Evolutionary conservation across 2,329 filamentous ascomycete genomes (phyloP).

Genomic region (Chaetomiaceae sp.): DNA sequence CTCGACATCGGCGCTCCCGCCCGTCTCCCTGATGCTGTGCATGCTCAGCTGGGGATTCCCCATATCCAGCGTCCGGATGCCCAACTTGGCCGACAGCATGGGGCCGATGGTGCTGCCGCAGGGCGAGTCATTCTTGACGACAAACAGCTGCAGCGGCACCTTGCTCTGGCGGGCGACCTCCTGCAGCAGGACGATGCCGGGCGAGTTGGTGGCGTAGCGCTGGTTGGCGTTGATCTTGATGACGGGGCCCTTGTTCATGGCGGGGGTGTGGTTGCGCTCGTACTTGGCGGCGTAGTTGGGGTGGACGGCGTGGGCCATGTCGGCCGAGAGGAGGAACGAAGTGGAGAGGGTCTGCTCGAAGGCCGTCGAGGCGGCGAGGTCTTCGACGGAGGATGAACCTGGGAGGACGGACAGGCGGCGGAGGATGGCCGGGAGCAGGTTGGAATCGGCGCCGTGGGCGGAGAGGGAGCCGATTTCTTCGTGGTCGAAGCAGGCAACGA

Average conservation of each 20-base stretch:
- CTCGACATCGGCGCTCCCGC: conserved; percentile 80
- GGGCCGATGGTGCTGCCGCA: conserved; percentile 97
- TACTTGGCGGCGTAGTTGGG: conserved; percentile 94
- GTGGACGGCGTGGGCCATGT: conserved; percentile 96
- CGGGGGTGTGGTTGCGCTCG: conserved; percentile 81
- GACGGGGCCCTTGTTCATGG: conserved; percentile 94
- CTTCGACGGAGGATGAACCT: conserved; percentile 38
- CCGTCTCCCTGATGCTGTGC: conserved; percentile 94
- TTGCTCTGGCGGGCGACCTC: conserved; percentile 70
- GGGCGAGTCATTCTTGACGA: conserved; percentile 89
- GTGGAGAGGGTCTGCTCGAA: conserved; percentile 89
- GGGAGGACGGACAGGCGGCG: conserved; percentile 80
- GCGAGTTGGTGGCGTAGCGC: conserved; percentile 92
- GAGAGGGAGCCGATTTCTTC: conserved; percentile 94
- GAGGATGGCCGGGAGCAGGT: conserved; percentile 81
- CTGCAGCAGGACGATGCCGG: conserved; percentile 87
- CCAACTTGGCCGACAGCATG: conserved; percentile 85
- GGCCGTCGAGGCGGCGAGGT: conserved; percentile 57
- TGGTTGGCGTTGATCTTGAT: conserved; percentile 99
- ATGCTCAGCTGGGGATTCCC: conserved; percentile 94
- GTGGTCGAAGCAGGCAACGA: conserved; percentile 95
- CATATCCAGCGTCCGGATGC: conserved; percentile 82
- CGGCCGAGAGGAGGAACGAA: conserved; percentile 90
- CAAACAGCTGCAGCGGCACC: conserved; percentile 90
- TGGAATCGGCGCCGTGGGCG: conserved; percentile 90